Percentiles rank a stretch among this genome's conserved stretches.
Evolutionary conservation across 768 basidiomycete genomes (phyloP).

Genomic region (Hericium erinaceus): DNA sequence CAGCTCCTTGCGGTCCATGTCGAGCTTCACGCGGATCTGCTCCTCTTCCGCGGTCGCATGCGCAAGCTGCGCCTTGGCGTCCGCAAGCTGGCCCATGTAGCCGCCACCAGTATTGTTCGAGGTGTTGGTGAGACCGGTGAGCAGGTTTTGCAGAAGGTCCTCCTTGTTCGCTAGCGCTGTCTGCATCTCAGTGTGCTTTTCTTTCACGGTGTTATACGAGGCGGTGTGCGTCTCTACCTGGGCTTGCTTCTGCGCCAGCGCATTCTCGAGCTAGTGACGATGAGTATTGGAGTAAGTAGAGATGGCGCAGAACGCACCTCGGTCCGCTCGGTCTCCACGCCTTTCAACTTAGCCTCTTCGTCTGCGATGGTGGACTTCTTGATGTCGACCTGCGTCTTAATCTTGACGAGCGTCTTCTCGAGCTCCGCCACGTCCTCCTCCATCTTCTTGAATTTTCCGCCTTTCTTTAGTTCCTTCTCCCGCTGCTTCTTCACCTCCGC

Average conservation of each 20-base stretch:
- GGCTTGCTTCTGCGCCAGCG: slow-evolving; percentile 47
- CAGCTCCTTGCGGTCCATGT: slow-evolving; percentile 72
- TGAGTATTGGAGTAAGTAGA: not conserved
- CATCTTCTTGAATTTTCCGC: slow-evolving; percentile 82
- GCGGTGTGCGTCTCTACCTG: slow-evolving; percentile 48
- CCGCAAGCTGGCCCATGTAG: slow-evolving; percentile 93
- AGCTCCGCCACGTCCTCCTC: slow-evolving; percentile 72
- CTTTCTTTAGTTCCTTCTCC: slow-evolving; percentile 85
- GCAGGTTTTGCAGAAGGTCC: slow-evolving; percentile 88
- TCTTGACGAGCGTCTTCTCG: slow-evolving; percentile 74
- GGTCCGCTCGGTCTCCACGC: slow-evolving; percentile 44
- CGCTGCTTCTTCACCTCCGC: slow-evolving; percentile 61
- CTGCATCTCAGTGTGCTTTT: slow-evolving; percentile 52
- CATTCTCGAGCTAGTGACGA: slow-evolving; percentile 41
- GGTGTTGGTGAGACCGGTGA: slow-evolving; percentile 79
- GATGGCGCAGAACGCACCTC: slow-evolving; percentile 36
- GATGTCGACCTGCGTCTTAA: slow-evolving; percentile 80
- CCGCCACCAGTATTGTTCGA: slow-evolving; percentile 73
- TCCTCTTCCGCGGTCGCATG: slow-evolving; percentile 80
- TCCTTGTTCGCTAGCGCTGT: slow-evolving; percentile 64
- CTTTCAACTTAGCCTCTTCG: slow-evolving; percentile 54
- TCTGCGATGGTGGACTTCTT: slow-evolving; percentile 67
- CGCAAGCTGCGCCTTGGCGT: slow-evolving; percentile 66
- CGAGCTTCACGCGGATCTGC: slow-evolving; percentile 67
- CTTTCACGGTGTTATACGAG: slow-evolving; percentile 55